A percentile compares a stretch with the other conserved stretches of the same genome.
Conservation (phyloP, 495 filamentous ascomycete species). For the Podospora conica region DNA sequence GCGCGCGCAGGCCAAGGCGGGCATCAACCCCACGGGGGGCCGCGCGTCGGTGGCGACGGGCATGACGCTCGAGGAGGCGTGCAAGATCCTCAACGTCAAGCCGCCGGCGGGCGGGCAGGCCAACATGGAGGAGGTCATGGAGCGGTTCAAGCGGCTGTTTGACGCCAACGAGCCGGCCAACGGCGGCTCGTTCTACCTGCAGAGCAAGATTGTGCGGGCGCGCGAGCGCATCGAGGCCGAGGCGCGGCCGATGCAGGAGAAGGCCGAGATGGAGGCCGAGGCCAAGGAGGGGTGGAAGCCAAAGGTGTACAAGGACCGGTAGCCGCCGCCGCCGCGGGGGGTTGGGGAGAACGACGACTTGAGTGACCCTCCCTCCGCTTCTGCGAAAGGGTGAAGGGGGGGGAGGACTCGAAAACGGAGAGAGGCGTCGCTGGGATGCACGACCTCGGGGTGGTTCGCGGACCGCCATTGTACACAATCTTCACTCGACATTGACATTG, state of each 20-base stretch:
- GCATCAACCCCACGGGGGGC: slow-evolving; percentile 33
- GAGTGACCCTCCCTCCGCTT: not conserved
- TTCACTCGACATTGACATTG: slow-evolving; percentile 45
- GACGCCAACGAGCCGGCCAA: slow-evolving; percentile 90
- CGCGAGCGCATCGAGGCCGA: slow-evolving; percentile 90
- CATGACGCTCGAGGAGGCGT: slow-evolving; percentile 90
- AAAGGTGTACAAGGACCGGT: slow-evolving; percentile 88
- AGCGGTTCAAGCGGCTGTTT: slow-evolving; percentile 90
- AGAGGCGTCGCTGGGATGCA: not conserved
- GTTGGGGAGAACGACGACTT: not conserved
- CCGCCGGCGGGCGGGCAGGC: slow-evolving; percentile 72
- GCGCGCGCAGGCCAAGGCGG: slow-evolving; percentile 52
- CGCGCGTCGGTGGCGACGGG: slow-evolving; percentile 53
- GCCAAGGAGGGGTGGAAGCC: slow-evolving; percentile 83
- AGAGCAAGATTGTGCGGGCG: slow-evolving; percentile 91
- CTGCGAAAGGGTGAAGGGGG: not conserved
- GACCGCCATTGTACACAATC: slow-evolving; percentile 19
- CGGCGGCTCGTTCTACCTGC: slow-evolving; percentile 94
- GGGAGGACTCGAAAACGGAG: not conserved
- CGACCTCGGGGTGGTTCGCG: not conserved
- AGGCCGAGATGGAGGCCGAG: slow-evolving; percentile 55
- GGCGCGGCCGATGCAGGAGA: slow-evolving; percentile 47
- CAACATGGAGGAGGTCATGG: slow-evolving; percentile 69
- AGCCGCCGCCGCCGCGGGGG: slow-evolving; percentile 16
- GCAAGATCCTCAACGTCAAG: slow-evolving; percentile 95